Evolutionary conservation across 305 asterid genomes (phyloP).

Genomic region (Vinca major): DNA sequence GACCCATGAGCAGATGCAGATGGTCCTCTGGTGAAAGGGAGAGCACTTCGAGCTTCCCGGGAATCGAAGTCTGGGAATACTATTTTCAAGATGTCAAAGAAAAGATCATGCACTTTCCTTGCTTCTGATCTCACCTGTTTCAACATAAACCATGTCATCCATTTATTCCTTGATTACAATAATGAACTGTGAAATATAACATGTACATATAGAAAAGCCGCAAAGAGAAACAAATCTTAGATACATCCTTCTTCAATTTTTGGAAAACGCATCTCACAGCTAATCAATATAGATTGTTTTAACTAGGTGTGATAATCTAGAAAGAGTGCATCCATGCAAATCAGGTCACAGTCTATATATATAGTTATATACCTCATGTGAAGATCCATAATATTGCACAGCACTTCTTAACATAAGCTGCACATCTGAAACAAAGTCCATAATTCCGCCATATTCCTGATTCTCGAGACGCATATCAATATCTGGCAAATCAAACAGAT

Average conservation of each 20-base stretch:
- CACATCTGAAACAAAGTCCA: slow-evolving; percentile 81
- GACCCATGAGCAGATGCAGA: slow-evolving; percentile 38
- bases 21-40: slow-evolving; percentile 47
- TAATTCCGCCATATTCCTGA: slow-evolving; percentile 56
- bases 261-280: background rate
- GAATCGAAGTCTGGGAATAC: slow-evolving; percentile 84
- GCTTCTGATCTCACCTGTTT: slow-evolving; percentile 89
- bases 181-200: background rate
- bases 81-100: slow-evolving; percentile 76
- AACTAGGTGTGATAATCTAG: background rate
- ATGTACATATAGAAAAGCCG: background rate
- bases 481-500: slow-evolving; percentile 55
- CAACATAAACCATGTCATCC: slow-evolving; percentile 15
- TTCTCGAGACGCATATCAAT: slow-evolving; percentile 63
- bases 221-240: background rate
- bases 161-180: slow-evolving; percentile 2
- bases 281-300: background rate
- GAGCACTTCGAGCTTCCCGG: slow-evolving; percentile 61
- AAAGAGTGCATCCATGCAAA: background rate
- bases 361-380: slow-evolving; percentile 67
- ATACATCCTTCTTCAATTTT: background rate
- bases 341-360: background rate
- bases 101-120: slow-evolving; percentile 88
- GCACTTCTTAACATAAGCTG: slow-evolving; percentile 71
- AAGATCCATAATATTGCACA: slow-evolving; percentile 61